Evolutionary conservation across 1,284 basidiomycete species (phyloP), one percentile per base, ranked within the genome.

Genomic region (Fomitopsis palustris): DNA sequence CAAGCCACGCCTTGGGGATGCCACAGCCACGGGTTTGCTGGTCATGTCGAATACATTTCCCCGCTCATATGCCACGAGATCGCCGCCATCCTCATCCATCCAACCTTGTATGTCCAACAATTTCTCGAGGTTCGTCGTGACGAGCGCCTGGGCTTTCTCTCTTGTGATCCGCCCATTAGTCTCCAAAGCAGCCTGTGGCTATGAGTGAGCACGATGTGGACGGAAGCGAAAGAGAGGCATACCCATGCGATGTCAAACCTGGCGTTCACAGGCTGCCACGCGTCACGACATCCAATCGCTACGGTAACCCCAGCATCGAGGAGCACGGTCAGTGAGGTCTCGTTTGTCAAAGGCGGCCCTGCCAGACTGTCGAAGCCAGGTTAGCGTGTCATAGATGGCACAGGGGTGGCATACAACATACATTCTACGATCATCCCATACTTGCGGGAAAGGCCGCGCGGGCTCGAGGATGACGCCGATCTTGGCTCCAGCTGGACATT

Each of bases 191-290:
- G 76, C 72, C 75, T 76, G 45, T 29, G 6, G 2, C 9, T 16
- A 10, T 17, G 16, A 4, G 12, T 47, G 14, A 47, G 45, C 8
- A 12, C 16, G 42, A 33, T 51, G 35, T 33, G 25, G 12, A 21
- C 19, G 38, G 47, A 25, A n/a, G n/a, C n/a, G 19, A 5, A 16
- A 49, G 38, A 21, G 8, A 69, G n/a, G n/a, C 72, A 10, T 60
- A 77, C 80, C 83, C 81, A 83, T 33, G 77, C 81, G 7, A 81
- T 74, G 63, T 87, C 84, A 65, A 83, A 84, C 3, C 84, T 74
- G 0, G 82, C 75, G 41, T 81, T 80, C 4, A 77, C 69, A 0
- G 81, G 80, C 61, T 79, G 74, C 77, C 81, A 83, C 29, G 75
- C 74, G 21, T 81, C 78, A 31, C 69, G 64, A 14, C 80, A 73